phyloP scores from a whole-genome alignment of 768 basidiomycete species.

The Pulveroboletus sp. region DNA sequence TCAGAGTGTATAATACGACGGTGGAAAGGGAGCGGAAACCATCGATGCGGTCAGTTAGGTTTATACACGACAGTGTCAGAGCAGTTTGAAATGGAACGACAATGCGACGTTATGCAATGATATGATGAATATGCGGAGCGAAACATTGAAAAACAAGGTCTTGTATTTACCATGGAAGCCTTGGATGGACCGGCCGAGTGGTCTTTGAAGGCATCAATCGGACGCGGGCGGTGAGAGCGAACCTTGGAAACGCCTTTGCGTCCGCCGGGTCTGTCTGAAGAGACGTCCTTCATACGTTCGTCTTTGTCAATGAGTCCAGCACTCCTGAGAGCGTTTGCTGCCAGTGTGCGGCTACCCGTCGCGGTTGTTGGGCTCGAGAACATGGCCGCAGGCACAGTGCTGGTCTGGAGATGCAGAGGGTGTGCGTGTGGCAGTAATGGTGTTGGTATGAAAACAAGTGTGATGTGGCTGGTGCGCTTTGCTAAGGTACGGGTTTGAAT shows the following conservation, averaged over 20 bases:
- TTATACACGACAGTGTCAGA: constrained; percentile 16
- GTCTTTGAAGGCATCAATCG: constrained; percentile 57
- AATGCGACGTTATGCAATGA: constrained; percentile 23
- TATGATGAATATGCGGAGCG: constrained; percentile 25
- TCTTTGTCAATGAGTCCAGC: constrained; percentile 80
- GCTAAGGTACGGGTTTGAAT: constrained; percentile 11
- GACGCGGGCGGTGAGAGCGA: constrained; percentile 57
- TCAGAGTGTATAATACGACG: constrained; percentile 9
- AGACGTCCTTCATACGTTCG: constrained; percentile 68
- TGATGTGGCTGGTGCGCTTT: constrained; percentile 1
- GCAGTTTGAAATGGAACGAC: constrained; percentile 13
- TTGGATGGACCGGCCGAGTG: constrained; percentile 44
- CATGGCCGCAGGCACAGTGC: constrained; percentile 31
- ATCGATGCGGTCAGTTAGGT: constrained; percentile 13
- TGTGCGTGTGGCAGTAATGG: not conserved
- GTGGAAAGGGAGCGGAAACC: constrained; percentile 11
- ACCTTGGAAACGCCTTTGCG: constrained; percentile 66
- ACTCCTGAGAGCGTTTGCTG: constrained; percentile 58
- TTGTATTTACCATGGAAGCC: constrained; percentile 67
- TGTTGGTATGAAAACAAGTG: constrained; percentile 20
- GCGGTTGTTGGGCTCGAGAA: constrained; percentile 61
- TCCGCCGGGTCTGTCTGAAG: constrained; percentile 64
- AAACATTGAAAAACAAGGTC: constrained; percentile 31
- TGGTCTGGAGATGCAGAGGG: not conserved
- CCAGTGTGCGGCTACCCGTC: constrained; percentile 57